These are phyloP conservation scores for Blepharisma japonicum DNA, from an alignment of 73 alveolate genomes.

Conservation along the genomic window DNA sequence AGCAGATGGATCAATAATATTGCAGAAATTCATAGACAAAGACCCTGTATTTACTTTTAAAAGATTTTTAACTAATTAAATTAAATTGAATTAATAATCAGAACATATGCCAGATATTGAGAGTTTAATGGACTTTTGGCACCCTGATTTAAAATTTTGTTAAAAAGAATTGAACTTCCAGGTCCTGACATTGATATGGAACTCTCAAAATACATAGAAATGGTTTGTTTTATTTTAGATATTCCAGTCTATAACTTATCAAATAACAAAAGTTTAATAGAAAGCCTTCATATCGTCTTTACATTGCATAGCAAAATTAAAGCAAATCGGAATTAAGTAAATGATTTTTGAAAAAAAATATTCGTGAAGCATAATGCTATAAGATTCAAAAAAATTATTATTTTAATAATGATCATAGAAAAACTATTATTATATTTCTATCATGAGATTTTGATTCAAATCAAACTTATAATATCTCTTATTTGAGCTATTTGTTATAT, in stretches of 20 bases:
- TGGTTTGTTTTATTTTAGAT: slow-evolving; percentile 81
- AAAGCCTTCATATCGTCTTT: slow-evolving; percentile 87
- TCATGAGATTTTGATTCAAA: too few species aligned
- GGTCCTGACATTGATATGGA: slow-evolving; percentile 82
- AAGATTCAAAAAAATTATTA: too few species aligned
- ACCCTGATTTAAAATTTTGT: slow-evolving; percentile 76
- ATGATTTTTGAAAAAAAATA: slow-evolving; percentile 24
- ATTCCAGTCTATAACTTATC: slow-evolving; percentile 82
- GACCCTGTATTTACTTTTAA: slow-evolving; percentile 87
- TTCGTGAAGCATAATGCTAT: too few species aligned
- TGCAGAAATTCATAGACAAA: slow-evolving; percentile 80
- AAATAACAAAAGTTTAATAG: slow-evolving; percentile 74
- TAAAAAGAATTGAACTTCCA: slow-evolving; percentile 71
- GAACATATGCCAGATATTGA: slow-evolving; percentile 92
- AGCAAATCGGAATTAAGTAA: slow-evolving; percentile 68
- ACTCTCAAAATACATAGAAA: slow-evolving; percentile 66
- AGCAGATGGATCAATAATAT: slow-evolving; percentile 85
- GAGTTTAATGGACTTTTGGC: slow-evolving; percentile 88
- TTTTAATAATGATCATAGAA: too few species aligned
- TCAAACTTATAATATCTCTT: too few species aligned
- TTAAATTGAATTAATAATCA: too few species aligned
- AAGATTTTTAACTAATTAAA: too few species aligned
- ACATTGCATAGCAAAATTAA: slow-evolving; percentile 87
- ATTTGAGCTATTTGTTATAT: too few species aligned
- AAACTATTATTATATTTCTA: too few species aligned